Evolutionary conservation across 805 yeast genomes (phyloP), one percentile per base, ranked within the genome.

Genomic region (Saturnispora dispora): DNA sequence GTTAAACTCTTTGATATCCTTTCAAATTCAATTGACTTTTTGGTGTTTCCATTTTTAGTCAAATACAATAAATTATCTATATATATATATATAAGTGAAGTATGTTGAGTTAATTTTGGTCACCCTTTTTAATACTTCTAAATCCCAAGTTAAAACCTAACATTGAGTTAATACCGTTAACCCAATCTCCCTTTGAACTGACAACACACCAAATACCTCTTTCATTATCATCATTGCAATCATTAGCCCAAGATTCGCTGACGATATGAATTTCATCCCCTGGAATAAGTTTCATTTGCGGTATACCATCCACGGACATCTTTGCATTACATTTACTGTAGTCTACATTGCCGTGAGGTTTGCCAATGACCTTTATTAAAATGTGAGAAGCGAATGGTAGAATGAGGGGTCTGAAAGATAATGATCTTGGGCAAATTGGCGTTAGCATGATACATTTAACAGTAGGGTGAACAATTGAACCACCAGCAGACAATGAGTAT

Each of bases 181-280:
- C 89, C 98, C 98, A 91, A 63, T 91, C 97, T 57, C 85, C 83
- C 55, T 83, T 88, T 7, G 83, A 75, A 53, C 81, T 76, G 0
- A 96, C 87, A 3, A 91, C 83, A 67, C 97, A 90, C 82, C 93
- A 89, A 15, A 90, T 81, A 1, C 96, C 96, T 13, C 74, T 70
- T 46, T 53, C 50, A 46, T 49, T 47, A 13, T 50, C 48, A 25
- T 39, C 32, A 22, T 28, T 28, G 35, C 28, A 32, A 44, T 76
- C 68, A 55, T 81, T 79, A 0, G 85, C 77, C 2, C 85, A 86
- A 5, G 77, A 72, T 60, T 84, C 89, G 58, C 78, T 76, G 6
- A 79, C 73, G 8, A 86, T 81, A 62, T 83, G 88, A 43, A 86
- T 82, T 62, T 83, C 88, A 66, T 90, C 96, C 8, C 90, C 95